Base-by-base conservation (phyloP, 441 rosid species). In the Populus hybrid region DNA sequence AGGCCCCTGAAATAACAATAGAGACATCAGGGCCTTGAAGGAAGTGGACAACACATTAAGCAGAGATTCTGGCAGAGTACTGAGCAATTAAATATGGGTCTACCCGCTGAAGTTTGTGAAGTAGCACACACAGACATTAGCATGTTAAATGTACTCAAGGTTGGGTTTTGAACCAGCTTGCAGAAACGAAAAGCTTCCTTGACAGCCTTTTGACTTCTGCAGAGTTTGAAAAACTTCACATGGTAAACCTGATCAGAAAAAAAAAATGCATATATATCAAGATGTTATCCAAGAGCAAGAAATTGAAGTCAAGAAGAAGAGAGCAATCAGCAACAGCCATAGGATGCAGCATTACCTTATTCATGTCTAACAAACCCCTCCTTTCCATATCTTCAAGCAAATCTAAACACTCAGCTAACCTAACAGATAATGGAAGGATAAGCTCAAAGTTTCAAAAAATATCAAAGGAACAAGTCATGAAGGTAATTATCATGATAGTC, bases 71-170 rank as follows among this genome's bases (percentile, higher is more conserved):
- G 63, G 34, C 30, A 35, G 69, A 67, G 32, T 57, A 67, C 59
- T 61, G 74, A 54, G 5, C 32, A 72, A 40, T 42, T 65, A 65
- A 67, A 67, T 32, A 40, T 81, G 73, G 36, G 80, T 82, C 85
- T 81, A 93, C 99, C 93, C 36, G 88, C 90, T 75, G 87, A 86
- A 83, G 93, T 94, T 83, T 87, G 89, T 78, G 98, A 92, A 86
- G 83, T 83, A 46, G 97, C 87, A 79, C 96, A 95, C 20, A 95
- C 96, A 77, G 96, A 88, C 93, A 92, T 90, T 68, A 95, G 90
- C 99, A 95, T 92, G 88, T 95, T 95, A 82, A 91, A 95, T 76
- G 99, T 93, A 84, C 99, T 95, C 81, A 95, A 83, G 70, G 92
- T 89, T 74, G 98, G 99, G 76, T 89, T 92, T 65, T 89, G 83